Percentiles rank a stretch among this genome's conserved stretches.
These are phyloP conservation scores for Apiospora malaysiana DNA, from an alignment of 2,329 filamentous ascomycete genomes.

Conservation along the genomic window DNA sequence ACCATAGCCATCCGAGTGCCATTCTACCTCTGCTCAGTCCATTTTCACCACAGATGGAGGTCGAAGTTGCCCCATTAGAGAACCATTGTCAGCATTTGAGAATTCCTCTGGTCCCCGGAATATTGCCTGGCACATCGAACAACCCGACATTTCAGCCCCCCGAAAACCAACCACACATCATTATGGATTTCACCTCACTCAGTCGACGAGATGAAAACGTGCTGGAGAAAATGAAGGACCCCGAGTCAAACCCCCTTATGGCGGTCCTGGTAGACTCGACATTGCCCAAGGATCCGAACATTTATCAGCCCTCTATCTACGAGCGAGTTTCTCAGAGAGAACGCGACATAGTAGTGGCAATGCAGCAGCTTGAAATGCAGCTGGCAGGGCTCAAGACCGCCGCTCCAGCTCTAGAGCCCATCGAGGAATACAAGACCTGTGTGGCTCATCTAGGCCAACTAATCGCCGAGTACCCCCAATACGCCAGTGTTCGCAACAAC, in stretches of 20 bases:
- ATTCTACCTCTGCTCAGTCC: neutral
- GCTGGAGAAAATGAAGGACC: conserved; percentile 71
- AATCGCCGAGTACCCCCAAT: conserved; percentile 63
- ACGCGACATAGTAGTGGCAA: conserved; percentile 56
- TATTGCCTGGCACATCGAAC: neutral
- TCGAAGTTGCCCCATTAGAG: neutral
- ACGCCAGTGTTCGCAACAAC: conserved; percentile 78
- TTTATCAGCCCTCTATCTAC: conserved; percentile 58
- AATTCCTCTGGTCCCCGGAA: neutral
- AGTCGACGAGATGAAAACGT: conserved; percentile 66
- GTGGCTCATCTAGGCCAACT: conserved; percentile 59
- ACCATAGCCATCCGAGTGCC: neutral
- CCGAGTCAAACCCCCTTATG: conserved; percentile 64
- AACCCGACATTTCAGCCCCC: too few species aligned
- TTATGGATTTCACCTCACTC: conserved; percentile 57
- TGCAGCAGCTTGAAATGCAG: conserved; percentile 62
- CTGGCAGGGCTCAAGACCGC: conserved; percentile 49
- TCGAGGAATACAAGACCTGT: conserved; percentile 53
- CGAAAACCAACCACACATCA: conserved; percentile 11
- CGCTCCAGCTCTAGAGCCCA: conserved; percentile 43
- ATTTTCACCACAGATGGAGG: neutral
- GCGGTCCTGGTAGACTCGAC: conserved; percentile 60
- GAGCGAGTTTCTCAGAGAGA: conserved; percentile 56
- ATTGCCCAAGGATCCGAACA: conserved; percentile 62
- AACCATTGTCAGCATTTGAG: neutral